Base-by-base conservation (phyloP, 2,329 filamentous ascomycete genomes). In the Blastomyces parvus region DNA sequence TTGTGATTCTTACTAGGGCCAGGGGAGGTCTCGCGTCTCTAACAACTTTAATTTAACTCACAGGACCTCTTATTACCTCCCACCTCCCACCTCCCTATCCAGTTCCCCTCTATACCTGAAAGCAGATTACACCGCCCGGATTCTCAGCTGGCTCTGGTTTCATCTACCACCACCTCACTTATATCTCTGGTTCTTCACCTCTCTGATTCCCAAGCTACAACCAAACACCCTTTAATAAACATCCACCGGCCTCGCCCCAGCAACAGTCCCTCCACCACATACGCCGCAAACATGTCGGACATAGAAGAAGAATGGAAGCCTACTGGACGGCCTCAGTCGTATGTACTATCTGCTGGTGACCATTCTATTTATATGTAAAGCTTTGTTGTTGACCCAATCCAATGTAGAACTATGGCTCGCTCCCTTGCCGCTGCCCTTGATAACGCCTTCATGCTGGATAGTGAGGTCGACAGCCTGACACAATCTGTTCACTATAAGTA, bases 371-470 rank as follows among this genome's bases (percentile, higher is more conserved):
- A 63, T 44, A 40, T 61, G 60, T 50, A 36, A 38, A 42, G 63
- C 65, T 59, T 48, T 63, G 63, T 70, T 74, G 62, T 70, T 74
- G 62, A 72, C 69, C 69, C 63, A 66, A 67, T 56, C 57, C 62
- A 42, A 65, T 66, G 57, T 77, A 96, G 92, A 67, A 94, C 90
- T 65, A 86, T 96, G 77, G 92, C 91, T 62, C 88, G 86, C 70
- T 90, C 88, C 73, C 96, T 97, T 78, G 93, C 91, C 64, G 82
- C 86, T 55, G 90, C 93, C 74, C 82, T 97, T 65, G 89, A 93
- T 80, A 88, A 91, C 74, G 88, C 95, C 69, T 97, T 97, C 80
- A 88, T 89, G 72, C 87, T 97, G 72, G 90, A 94, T 69, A 88
- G 86, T 76, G 88, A 87, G 69, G 76, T 94, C 64, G 85, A 88